These are phyloP conservation scores for Phialophora tarda DNA, from an alignment of 2,329 filamentous ascomycete genomes.

Conservation along the genomic window DNA sequence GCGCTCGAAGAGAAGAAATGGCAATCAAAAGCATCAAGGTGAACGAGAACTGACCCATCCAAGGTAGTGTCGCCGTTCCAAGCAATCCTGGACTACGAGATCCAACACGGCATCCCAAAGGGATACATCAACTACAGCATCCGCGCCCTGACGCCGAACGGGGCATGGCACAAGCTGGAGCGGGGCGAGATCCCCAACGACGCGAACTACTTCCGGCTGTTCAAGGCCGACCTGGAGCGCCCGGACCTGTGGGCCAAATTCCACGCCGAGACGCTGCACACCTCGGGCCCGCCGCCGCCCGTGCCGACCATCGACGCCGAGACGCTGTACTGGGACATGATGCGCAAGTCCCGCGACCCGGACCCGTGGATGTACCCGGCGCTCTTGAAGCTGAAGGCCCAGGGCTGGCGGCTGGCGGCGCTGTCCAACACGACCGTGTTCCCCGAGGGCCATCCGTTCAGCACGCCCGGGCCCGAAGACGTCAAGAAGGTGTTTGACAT, in stretches of 20 bases:
- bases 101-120: constrained; percentile 73
- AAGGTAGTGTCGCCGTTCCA: constrained; percentile 92
- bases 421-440: constrained; percentile 91
- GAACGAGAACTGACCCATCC: background rate
- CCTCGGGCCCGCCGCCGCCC: constrained; percentile 60
- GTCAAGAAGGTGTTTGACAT: constrained; percentile 77
- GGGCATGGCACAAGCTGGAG: constrained; percentile 88
- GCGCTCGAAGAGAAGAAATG: background rate
- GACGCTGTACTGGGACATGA: constrained; percentile 89
- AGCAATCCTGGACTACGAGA: constrained; percentile 89
- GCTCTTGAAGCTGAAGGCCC: constrained; percentile 69
- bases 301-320: constrained; percentile 77
- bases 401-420: constrained; percentile 76
- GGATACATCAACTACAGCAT: constrained; percentile 95
- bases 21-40: background rate
- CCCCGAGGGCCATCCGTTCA: constrained; percentile 72
- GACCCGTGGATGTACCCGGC: constrained; percentile 92
- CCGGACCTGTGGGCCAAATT: constrained; percentile 71
- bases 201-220: constrained; percentile 73
- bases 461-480: constrained; percentile 60
- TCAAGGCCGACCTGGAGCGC: constrained; percentile 74
- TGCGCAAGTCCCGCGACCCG: constrained; percentile 69
- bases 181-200: constrained; percentile 80
- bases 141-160: constrained; percentile 74
- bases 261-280: constrained; percentile 44